phyloP scores from a whole-genome alignment of 192 early-diverging fungal species.

The Backusella tarrabulga region DNA sequence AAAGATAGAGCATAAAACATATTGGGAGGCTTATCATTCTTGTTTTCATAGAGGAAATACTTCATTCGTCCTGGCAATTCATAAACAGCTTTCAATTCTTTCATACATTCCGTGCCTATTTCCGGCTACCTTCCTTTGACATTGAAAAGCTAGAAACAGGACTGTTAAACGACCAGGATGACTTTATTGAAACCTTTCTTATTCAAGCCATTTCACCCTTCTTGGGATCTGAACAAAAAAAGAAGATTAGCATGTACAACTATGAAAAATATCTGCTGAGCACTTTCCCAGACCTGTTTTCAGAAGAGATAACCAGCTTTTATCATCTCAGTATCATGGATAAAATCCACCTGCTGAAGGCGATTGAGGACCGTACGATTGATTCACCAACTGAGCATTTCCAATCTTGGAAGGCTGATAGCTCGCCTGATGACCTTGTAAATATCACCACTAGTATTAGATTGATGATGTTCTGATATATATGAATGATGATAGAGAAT shows the following conservation, averaged over 20 bases:
- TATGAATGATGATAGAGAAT: not conserved
- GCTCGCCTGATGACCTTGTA: not conserved
- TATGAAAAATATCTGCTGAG: not conserved
- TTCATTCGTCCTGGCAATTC: conserved; percentile 3
- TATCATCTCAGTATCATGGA: not conserved
- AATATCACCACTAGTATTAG: no score
- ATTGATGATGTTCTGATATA: not conserved
- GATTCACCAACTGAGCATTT: not conserved
- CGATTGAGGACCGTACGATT: not conserved
- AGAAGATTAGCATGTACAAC: not conserved
- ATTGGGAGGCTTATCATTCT: not conserved
- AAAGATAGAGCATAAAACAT: not conserved
- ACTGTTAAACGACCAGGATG: not conserved
- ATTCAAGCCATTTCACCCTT: conserved; percentile 5
- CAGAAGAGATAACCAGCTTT: not conserved
- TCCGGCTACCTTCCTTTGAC: not conserved
- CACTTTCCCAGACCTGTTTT: not conserved
- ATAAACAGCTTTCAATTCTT: conserved; percentile 10
- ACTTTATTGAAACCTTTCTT: not conserved
- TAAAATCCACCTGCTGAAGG: conserved; percentile 5
- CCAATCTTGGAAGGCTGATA: not conserved
- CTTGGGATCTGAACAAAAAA: not conserved
- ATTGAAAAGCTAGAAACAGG: conserved; percentile 3
- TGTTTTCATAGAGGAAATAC: not conserved
- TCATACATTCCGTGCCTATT: not conserved